Conservation (phyloP, 2,329 filamentous ascomycete genomes). For the Aspergillaceae sp. region DNA sequence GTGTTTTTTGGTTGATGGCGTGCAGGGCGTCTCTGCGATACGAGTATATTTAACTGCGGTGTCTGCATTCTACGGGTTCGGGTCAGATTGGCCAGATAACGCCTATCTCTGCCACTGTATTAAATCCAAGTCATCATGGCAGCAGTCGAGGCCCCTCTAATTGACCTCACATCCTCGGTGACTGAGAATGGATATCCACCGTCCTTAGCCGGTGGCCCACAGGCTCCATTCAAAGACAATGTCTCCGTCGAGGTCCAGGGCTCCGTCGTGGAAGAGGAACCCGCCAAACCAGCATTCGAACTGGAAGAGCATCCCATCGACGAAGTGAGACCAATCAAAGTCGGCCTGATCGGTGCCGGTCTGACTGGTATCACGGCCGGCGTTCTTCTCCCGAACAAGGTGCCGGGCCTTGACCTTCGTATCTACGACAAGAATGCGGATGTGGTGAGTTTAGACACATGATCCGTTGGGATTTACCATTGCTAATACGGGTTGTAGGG, state of each 20-base stretch:
- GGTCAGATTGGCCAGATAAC: no score
- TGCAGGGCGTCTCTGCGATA: constrained; percentile 1
- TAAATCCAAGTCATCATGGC: neutral
- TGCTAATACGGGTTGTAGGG: constrained; percentile 21
- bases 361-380: constrained; percentile 57
- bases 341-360: constrained; percentile 57
- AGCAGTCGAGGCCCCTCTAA: neutral
- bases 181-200: neutral
- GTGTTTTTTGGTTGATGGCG: neutral
- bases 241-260: constrained; percentile 7
- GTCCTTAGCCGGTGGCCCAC: no score
- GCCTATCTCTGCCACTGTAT: no score
- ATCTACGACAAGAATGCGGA: constrained; percentile 62
- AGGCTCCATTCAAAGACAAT: neutral
- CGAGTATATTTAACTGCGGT: neutral
- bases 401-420: constrained; percentile 57
- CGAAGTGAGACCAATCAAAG: constrained; percentile 41
- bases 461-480: constrained; percentile 31
- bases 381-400: constrained; percentile 57
- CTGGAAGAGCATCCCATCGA: constrained; percentile 42
- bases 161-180: neutral
- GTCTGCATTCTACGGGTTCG: no score
- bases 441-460: constrained; percentile 46
- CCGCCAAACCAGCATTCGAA: constrained; percentile 17
- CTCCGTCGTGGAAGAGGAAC: neutral